Evolutionary conservation across 805 yeast species (phyloP), one percentile per base, ranked within the genome.

Genomic region (Ogataea sp.): DNA sequence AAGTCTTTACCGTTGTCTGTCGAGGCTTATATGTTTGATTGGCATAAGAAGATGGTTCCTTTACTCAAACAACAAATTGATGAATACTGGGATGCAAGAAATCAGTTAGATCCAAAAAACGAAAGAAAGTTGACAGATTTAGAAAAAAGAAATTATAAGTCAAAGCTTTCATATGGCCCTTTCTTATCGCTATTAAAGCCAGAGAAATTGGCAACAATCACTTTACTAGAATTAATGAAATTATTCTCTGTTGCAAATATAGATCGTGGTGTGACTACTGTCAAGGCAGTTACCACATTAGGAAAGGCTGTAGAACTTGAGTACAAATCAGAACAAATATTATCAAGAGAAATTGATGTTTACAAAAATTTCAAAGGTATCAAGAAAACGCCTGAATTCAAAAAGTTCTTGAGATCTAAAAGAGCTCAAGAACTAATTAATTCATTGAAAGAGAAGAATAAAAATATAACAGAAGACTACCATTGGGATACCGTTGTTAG

Each of bases 291-390:
- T 14, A 65, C 83, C 16, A 69, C 83, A 0, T 87, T 90, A 4
- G 95, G 96, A 8, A 78, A 72, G 47, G 88, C 95, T 11, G 69
- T 90, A 18, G 96, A 90, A 55, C 61, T 80, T 49, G 97, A 93
- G 57, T 85, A 81, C 56, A 75, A 81, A 48, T 73, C 94, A 0
- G 87, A 83, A 50, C 69, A 70, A 47, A 59, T 84, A 35, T 60
- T 81, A 43, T 69, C 72, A 28, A 62, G 74, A 2, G 88, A 82
- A 46, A 66, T 71, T 25, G 72, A 68, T 42, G 67, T 74, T 3
- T 66, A 76, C 46, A 74, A 70, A 50, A 77, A 76, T 38, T 65
- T 71, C 41, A 62, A 58, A 37, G 69, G 69, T 61, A 70, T 70
- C 43, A 71, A 67, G 44, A 65, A 73, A 36, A 63, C 72, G 11